Evolutionary conservation across 2,329 filamentous ascomycete species (phyloP).

Genomic region (Pleurostoma richardsiae): DNA sequence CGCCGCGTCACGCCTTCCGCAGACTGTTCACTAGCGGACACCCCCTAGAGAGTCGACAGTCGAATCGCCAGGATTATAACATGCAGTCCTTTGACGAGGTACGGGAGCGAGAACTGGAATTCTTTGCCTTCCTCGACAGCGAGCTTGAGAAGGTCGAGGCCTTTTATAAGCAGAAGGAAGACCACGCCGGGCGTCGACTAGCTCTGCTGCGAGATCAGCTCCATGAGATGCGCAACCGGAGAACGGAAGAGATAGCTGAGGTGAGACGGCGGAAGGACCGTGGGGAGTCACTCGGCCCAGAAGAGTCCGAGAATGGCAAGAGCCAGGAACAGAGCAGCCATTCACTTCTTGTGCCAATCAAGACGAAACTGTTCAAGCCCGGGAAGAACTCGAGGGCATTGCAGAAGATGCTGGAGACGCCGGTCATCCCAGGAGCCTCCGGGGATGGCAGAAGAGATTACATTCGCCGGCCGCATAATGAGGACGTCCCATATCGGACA

Average conservation of each 20-base stretch:
- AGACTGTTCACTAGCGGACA: constrained; percentile 34
- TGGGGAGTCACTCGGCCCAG: constrained; percentile 13
- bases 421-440: constrained; percentile 25
- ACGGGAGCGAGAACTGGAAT: constrained; percentile 72
- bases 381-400: constrained; percentile 58
- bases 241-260: constrained; percentile 64
- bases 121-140: constrained; percentile 76
- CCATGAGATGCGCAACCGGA: constrained; percentile 85
- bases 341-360: constrained; percentile 41
- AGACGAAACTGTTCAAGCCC: constrained; percentile 46
- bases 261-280: constrained; percentile 28
- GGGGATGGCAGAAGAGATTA: constrained; percentile 40
- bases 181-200: constrained; percentile 72
- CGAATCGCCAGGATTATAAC: constrained; percentile 34
- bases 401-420: constrained; percentile 47
- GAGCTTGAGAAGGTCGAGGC: constrained; percentile 88
- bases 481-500: constrained; percentile 74
- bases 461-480: constrained; percentile 39
- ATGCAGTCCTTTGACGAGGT: constrained; percentile 44
- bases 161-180: constrained; percentile 86
- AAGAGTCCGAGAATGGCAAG: constrained; percentile 14
- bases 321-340: constrained; percentile 16
- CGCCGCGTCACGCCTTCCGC: constrained; percentile 22
- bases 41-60: constrained; percentile 24
- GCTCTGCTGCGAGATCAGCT: constrained; percentile 73